phyloP scores from a whole-genome alignment of 768 basidiomycete species.

The Lactifluus hygrophoroides region DNA sequence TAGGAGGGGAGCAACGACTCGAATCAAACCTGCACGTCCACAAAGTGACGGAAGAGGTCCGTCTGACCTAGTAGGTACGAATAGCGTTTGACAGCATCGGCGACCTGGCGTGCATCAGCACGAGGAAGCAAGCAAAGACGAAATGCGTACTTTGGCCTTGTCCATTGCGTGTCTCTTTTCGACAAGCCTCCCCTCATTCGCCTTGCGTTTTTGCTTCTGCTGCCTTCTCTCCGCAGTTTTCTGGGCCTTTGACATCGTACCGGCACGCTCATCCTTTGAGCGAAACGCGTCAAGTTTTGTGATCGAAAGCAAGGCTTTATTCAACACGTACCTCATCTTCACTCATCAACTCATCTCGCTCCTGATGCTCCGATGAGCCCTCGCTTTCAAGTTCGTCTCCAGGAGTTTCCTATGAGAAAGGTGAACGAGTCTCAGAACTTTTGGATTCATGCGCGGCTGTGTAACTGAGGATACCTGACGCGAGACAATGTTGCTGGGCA shows the following conservation, averaged over 20 bases:
- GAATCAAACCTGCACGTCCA: constrained; percentile 78
- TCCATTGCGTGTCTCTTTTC: constrained; percentile 77
- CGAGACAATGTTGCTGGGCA: constrained; percentile 87
- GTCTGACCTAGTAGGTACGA: constrained; percentile 97
- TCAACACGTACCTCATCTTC: constrained; percentile 30
- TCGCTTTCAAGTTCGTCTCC: constrained; percentile 72
- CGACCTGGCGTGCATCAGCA: constrained; percentile 42
- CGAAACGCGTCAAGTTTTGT: constrained; percentile 29
- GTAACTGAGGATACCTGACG: constrained; percentile 50
- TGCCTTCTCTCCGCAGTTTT: constrained; percentile 33
- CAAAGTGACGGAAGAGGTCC: constrained; percentile 96
- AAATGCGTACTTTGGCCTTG: constrained; percentile 61
- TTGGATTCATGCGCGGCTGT: constrained; percentile 1
- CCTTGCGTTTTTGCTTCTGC: constrained; percentile 51
- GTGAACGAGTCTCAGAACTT: constrained; percentile 22
- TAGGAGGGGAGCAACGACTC: background rate
- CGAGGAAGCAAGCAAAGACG: background rate
- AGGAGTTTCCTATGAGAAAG: constrained; percentile 44
- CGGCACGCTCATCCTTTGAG: constrained; percentile 34
- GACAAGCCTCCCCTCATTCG: constrained; percentile 59
- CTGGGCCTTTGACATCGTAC: constrained; percentile 29
- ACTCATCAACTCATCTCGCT: constrained; percentile 54
- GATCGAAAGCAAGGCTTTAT: background rate
- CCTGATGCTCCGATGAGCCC: constrained; percentile 39
- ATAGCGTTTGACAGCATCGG: constrained; percentile 94